phyloP scores from a whole-genome alignment of 2,329 filamentous ascomycete genomes.

The Aspergillus latus region DNA sequence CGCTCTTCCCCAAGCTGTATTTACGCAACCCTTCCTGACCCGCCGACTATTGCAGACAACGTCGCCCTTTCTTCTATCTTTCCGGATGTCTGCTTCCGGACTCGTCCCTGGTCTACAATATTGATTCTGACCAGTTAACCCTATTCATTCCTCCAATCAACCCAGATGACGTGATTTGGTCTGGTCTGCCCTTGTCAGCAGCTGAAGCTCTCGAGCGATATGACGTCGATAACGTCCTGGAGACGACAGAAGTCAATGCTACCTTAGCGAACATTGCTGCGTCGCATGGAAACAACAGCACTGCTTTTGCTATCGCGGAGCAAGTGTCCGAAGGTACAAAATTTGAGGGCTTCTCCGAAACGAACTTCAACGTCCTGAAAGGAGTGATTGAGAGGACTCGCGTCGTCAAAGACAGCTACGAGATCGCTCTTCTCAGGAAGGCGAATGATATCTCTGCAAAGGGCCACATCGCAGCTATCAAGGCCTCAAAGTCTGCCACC shows the following conservation, averaged over 20 bases:
- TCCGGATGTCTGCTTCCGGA: conserved; percentile 82
- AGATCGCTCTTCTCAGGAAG: conserved; percentile 75
- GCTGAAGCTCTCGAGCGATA: conserved; percentile 74
- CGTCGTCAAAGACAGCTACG: conserved; percentile 81
- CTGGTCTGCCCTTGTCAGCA: conserved; percentile 75
- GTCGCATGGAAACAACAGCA: conserved; percentile 42
- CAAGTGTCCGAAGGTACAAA: conserved; percentile 72
- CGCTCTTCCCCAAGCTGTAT: not conserved
- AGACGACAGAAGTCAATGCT: conserved; percentile 72
- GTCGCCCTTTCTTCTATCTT: conserved; percentile 92
- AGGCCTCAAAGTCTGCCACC: conserved; percentile 59
- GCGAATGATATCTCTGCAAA: conserved; percentile 77
- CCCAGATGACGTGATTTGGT: conserved; percentile 90
- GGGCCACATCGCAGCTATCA: conserved; percentile 73
- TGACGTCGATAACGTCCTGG: conserved; percentile 76
- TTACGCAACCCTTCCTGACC: conserved; percentile 6
- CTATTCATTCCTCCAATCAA: conserved; percentile 89
- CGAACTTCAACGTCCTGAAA: conserved; percentile 61
- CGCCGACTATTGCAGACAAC: conserved; percentile 61
- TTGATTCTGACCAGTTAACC: conserved; percentile 68
- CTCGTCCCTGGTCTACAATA: conserved; percentile 77
- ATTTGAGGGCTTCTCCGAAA: conserved; percentile 68
- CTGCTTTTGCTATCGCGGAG: conserved; percentile 73
- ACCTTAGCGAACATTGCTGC: conserved; percentile 56
- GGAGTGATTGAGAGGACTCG: conserved; percentile 77